Percentiles rank a stretch among this genome's conserved stretches.
Evolutionary conservation across 2,329 filamentous ascomycete genomes (phyloP).

Genomic region (Cladosporium sp.): DNA sequence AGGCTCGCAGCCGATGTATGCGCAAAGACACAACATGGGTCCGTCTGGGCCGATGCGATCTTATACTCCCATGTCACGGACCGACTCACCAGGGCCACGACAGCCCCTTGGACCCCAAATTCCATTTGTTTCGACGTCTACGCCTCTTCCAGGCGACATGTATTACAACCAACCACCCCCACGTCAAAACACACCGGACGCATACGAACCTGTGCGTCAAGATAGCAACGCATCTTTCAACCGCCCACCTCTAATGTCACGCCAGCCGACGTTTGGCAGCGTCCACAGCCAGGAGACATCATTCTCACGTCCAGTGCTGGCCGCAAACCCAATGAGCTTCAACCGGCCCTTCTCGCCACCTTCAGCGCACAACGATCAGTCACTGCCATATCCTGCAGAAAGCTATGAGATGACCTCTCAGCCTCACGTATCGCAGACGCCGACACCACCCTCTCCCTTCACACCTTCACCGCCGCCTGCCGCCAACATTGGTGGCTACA

Average conservation of each 20-base stretch:
- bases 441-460: background rate
- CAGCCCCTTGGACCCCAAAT: slow-evolving; percentile 12
- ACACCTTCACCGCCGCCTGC: slow-evolving; percentile 12
- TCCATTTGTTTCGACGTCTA: background rate
- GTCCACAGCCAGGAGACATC: slow-evolving; percentile 32
- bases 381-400: slow-evolving; percentile 23
- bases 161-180: slow-evolving; percentile 20
- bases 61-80: slow-evolving; percentile 31
- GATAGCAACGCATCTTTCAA: slow-evolving; percentile 28
- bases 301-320: slow-evolving; percentile 27
- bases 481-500: slow-evolving; percentile 29
- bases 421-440: slow-evolving; percentile 22
- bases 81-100: slow-evolving; percentile 14
- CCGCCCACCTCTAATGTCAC: slow-evolving; percentile 20
- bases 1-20: no score
- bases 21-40: slow-evolving; percentile 22
- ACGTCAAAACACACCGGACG: slow-evolving; percentile 33
- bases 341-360: slow-evolving; percentile 27
- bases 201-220: slow-evolving; percentile 28
- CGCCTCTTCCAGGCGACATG: background rate
- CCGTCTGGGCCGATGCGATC: slow-evolving; percentile 15
- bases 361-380: slow-evolving; percentile 19
- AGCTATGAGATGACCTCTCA: slow-evolving; percentile 39
- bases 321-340: slow-evolving; percentile 21
- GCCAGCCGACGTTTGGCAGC: slow-evolving; percentile 26